Base-by-base conservation (phyloP, 2,329 filamentous ascomycete genomes). In the Fusarium penzigii region DNA sequence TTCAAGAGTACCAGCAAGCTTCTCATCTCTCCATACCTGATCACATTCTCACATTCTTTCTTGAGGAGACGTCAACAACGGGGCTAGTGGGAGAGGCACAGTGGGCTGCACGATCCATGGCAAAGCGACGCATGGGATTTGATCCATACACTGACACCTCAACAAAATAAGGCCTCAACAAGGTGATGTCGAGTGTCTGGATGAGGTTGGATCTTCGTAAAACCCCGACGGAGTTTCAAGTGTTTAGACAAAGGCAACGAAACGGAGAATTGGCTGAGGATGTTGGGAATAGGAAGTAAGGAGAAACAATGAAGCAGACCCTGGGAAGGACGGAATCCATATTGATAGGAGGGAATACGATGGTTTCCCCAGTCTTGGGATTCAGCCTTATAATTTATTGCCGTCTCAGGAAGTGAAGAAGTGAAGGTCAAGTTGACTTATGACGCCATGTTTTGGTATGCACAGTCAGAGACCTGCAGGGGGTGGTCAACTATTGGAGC, bases 1-100 rank as follows among this genome's bases (percentile, higher is more conserved):
- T 96, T 13, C 92, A 96, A 68, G 91, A 96, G 74, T 96, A 94
- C 70, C 89, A 96, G 68, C 92, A 97, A 76, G 82, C 85, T 39
- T 92, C 90, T 0, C 92, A 96, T 64, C 81, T 96, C n/a, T 84
- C 90, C 7, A 94, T 96, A 55, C 89, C 89, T 1, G 92, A 97
- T 67, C 90, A 96, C 63, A 84, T 96, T 2, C 78, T 96, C 39
- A 91, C 88, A 47, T 95, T 96, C 74, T 97, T 96, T 73, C 78
- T 97, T 14, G 81, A 84, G 53, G 79, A 84, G 51, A 78, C 78
- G 2, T 83, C 80, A 7, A 79, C 78, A 3, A 80, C 78, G 5
- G 78, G 80, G 0, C 56, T 81, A 17, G 66, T 68, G 7, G 78
- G 79, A 4, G 73, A 78, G 52, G 74, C 74, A 5, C 72, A 74